Evolutionary conservation across 164 flowering plant genomes (phyloP).

Genomic region (Chimonanthus praecox): DNA sequence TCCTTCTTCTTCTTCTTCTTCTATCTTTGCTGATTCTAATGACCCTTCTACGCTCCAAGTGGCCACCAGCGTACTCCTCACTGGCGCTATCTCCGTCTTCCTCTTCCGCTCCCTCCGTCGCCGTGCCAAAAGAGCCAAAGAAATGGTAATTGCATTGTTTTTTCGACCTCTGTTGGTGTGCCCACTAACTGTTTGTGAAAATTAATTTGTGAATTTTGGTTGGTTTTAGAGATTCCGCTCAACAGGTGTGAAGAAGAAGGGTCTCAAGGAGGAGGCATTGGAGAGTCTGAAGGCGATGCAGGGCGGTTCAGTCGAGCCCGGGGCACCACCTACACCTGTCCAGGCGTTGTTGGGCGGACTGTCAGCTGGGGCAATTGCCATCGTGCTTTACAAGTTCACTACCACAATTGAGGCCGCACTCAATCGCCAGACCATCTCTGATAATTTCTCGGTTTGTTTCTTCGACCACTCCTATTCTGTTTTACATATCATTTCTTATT

Average conservation of each 20-base stretch:
- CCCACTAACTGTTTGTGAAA: neutral
- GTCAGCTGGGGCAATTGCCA: conserved; percentile 72
- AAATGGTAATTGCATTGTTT: conserved; percentile 39
- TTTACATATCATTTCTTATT: neutral
- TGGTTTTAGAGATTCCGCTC: conserved; percentile 68
- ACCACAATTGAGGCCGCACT: conserved; percentile 72
- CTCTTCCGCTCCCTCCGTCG: conserved; percentile 90
- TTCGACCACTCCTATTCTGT: neutral
- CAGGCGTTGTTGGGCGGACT: conserved; percentile 81
- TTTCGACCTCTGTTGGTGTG: neutral
- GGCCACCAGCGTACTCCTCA: conserved; percentile 87
- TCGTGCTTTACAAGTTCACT: conserved; percentile 82
- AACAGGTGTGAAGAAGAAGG: conserved; percentile 42
- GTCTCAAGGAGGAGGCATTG: conserved; percentile 76
- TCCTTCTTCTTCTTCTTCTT: conserved; percentile 19
- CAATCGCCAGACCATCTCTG: conserved; percentile 73
- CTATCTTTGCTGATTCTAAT: conserved; percentile 50
- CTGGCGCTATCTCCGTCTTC: conserved; percentile 82
- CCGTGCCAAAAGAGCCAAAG: conserved; percentile 80
- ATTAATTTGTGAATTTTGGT: conserved; percentile 4
- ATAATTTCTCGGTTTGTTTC: conserved; percentile 67
- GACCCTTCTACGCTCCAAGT: conserved; percentile 72
- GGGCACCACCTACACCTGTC: conserved; percentile 56
- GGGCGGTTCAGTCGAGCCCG: conserved; percentile 37
- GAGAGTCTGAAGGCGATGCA: conserved; percentile 68